Percentiles rank a stretch among this genome's conserved stretches.
Conservation (phyloP, 331 rosid species). For the Rhamnella rubrinervis region DNA sequence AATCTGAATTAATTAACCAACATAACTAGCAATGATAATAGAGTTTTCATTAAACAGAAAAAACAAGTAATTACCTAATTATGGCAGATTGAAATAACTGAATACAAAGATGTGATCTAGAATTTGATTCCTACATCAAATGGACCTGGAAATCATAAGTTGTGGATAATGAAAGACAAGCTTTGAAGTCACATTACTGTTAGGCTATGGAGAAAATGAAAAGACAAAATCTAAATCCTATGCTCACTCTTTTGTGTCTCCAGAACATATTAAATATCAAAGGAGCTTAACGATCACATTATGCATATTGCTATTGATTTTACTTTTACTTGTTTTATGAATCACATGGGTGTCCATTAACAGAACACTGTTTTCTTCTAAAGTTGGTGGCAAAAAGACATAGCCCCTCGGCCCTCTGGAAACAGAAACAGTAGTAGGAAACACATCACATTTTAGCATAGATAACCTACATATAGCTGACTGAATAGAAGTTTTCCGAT, state of each 20-base stretch:
- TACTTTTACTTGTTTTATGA: neutral
- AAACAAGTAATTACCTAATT: neutral
- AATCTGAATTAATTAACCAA: neutral
- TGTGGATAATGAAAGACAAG: neutral
- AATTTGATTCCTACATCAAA: neutral
- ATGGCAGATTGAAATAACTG: neutral
- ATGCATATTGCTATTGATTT: too few relatives aligned
- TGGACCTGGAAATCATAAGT: neutral
- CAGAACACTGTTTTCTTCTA: too few relatives aligned
- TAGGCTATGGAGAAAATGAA: neutral
- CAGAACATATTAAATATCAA: too few relatives aligned
- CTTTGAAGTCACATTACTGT: neutral
- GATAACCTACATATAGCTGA: neutral
- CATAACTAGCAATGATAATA: neutral
- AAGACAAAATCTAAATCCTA: too few relatives aligned
- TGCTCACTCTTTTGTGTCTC: too few relatives aligned
- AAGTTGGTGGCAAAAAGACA: too few relatives aligned
- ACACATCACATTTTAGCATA: neutral
- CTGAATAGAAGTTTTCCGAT: neutral
- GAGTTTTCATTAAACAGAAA: neutral
- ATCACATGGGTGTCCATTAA: too few relatives aligned
- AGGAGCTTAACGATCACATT: too few relatives aligned
- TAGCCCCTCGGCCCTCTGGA: neutral
- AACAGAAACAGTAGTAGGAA: neutral
- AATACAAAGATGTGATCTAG: neutral